Base-by-base conservation (phyloP, 345 rosid genomes). In the Luvunga scandens region DNA sequence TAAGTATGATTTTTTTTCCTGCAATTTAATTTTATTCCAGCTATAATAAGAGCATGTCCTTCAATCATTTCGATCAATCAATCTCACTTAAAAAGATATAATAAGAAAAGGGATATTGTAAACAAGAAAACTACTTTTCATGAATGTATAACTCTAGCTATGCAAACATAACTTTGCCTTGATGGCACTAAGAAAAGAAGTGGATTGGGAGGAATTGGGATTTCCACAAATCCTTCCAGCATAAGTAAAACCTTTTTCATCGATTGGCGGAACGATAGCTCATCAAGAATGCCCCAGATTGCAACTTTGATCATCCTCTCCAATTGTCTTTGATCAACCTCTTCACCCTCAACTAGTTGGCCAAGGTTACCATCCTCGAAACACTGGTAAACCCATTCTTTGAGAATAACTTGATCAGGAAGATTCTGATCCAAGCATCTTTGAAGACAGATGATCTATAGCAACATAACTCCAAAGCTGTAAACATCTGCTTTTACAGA, bases 401-500 rank as follows among this genome's bases (percentile, higher is more conserved):
- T 80, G 55, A 85, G 83, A 48, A 85, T 31, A 14, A 28, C 69
- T 75, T 83, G 72, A 0, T 10, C 77, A 2, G 77, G 24, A n/a
- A 81, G 71, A 7, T 38, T 34, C 7, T 0, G 34, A 1, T 81
- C 80, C 27, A 81, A 21, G 21, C 61, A 63, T 60, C 69, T 67
- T 36, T 75, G 72, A 5, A 80, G 53, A 64, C 86, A 77, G 31
- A 73, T 59, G 36, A 81, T 77, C 78, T 83, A 80, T 60, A 81
- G 28, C 30, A 86, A 56, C 77, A 86, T 45, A 10, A 86, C 16
- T 30, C 88, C 83, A 6, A 81, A 86, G 76, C 86, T 83, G 77
- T 83, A 86, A 31, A 81, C 76, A 77, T 83, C 81, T 81, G 78
- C 86, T 72, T 83, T 86, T 2, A 31, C 78, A 5, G 83, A 78